Evolutionary conservation across 2,329 filamentous ascomycete species (phyloP), one percentile per base, ranked within the genome.

Genomic region (Pyrenophora seminiperda): DNA sequence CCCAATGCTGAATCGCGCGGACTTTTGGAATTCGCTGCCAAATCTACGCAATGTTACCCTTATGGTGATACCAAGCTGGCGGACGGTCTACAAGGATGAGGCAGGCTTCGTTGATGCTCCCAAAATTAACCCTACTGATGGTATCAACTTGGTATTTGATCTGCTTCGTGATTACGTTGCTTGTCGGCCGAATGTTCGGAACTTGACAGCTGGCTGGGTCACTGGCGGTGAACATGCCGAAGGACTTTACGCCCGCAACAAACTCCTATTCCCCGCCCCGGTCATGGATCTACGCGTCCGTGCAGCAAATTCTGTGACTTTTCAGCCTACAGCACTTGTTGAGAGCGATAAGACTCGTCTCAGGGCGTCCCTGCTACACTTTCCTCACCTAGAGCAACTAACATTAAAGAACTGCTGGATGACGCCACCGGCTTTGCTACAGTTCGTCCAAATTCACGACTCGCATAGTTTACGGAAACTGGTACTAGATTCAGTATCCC

Each of bases 391-490:
- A 18, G 75, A 82, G 52, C 75, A 83, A 41, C 68, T 90, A 2
- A 85, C 81, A 0, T 73, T 90, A 7, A 83, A 83, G 58, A 90
- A 90, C 60, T 89, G 86, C 71, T 90, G 86, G 85, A 74, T 84
- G 10, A 80, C 81, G 2, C 86, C 87, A 0, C 75, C 80, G 32
- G 76, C 84, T 1, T 75, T 89, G 24, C 63, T 79, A 24, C 73
- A 77, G 9, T 76, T 85, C 42, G 72, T 85, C 50, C 72, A 73
- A 2, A 66, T 70, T 4, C 81, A 85, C 67, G 75, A 77, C 15
- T 63, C 72, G 4, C 65, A 71, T 6, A 75, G 68, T 2, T 68
- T 89, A 10, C 75, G 80, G 53, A 79, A 77, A 15, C 66, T 90
- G 13, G 78, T 79, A 7, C 72, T 90, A 2, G 79, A 88, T 58